Conservation (phyloP, 805 yeast species). For the Saturnispora bothae region DNA sequence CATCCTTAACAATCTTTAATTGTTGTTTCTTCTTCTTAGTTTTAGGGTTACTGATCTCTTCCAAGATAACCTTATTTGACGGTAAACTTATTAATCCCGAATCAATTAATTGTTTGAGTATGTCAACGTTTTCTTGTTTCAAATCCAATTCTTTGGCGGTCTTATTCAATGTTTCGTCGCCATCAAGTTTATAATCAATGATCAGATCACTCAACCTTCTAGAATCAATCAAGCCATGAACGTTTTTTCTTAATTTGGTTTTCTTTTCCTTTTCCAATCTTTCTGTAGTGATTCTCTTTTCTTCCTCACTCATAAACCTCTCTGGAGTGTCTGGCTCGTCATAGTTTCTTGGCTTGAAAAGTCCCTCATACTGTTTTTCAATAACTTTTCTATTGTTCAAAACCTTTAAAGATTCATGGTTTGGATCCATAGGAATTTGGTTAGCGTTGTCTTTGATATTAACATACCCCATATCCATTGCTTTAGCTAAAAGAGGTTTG, state of each 20-base stretch:
- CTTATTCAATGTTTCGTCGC: slow-evolving; percentile 4
- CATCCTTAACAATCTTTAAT: slow-evolving; percentile 18
- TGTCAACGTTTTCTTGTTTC: slow-evolving; percentile 11
- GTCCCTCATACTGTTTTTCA: slow-evolving; percentile 16
- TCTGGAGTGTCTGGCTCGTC: slow-evolving; percentile 15
- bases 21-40: slow-evolving; percentile 15
- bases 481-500: slow-evolving; percentile 10
- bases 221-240: slow-evolving; percentile 14
- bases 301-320: slow-evolving; percentile 13
- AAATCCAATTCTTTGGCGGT: slow-evolving; percentile 10
- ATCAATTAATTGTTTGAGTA: slow-evolving; percentile 15
- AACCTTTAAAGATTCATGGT: slow-evolving; percentile 19
- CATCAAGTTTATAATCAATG: slow-evolving; percentile 14
- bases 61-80: slow-evolving; percentile 16
- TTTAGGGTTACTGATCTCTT: slow-evolving; percentile 10
- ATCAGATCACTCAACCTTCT: slow-evolving; percentile 15
- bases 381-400: slow-evolving; percentile 17
- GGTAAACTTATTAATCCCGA: slow-evolving; percentile 17
- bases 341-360: slow-evolving; percentile 12
- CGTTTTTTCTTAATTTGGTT: slow-evolving; percentile 6
- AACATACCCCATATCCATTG: slow-evolving; percentile 19
- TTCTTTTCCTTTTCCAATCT: slow-evolving; percentile 1
- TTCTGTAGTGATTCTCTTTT: slow-evolving; percentile 7
- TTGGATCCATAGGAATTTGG: slow-evolving; percentile 8
- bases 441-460: slow-evolving; percentile 12